These are phyloP conservation scores for Naegleria gruberi DNA, from an alignment of 208 protist species.

Conservation along the genomic window DNA sequence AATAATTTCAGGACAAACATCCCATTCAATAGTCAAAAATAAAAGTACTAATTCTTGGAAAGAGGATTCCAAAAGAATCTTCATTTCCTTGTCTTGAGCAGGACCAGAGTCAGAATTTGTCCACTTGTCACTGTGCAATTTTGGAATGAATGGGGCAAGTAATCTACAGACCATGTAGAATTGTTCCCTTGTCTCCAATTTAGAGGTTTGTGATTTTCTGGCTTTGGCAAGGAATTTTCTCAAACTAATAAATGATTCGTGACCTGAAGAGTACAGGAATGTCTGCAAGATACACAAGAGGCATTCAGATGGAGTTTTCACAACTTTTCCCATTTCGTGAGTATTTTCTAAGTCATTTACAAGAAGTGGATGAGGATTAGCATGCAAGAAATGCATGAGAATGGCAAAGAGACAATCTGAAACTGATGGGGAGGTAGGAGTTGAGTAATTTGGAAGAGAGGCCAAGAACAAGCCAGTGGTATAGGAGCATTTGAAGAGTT, in stretches of 20 bases:
- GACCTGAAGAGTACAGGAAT: not conserved
- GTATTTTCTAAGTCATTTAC: not conserved
- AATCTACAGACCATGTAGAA: not conserved
- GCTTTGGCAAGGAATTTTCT: not conserved
- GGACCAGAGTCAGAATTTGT: not conserved
- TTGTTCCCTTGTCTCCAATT: not conserved
- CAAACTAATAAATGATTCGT: not conserved
- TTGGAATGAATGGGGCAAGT: not conserved
- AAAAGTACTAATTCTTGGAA: not conserved
- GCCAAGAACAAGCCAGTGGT: not conserved
- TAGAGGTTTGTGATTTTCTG: not conserved
- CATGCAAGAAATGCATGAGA: not conserved
- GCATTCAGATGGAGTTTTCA: not conserved
- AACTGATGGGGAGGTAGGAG: too few species aligned
- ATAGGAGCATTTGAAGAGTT: not conserved
- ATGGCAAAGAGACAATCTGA: not conserved
- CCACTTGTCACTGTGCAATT: not conserved
- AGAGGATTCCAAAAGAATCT: not conserved
- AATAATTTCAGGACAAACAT: not conserved
- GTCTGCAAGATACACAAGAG: not conserved
- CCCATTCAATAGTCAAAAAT: not conserved
- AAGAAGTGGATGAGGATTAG: not conserved
- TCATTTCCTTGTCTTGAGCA: not conserved
- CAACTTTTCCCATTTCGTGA: not conserved
- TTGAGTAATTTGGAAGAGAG: not conserved